Conservation (phyloP, 176 grass and related monocot genomes). For the Cymbopogon citratus region DNA sequence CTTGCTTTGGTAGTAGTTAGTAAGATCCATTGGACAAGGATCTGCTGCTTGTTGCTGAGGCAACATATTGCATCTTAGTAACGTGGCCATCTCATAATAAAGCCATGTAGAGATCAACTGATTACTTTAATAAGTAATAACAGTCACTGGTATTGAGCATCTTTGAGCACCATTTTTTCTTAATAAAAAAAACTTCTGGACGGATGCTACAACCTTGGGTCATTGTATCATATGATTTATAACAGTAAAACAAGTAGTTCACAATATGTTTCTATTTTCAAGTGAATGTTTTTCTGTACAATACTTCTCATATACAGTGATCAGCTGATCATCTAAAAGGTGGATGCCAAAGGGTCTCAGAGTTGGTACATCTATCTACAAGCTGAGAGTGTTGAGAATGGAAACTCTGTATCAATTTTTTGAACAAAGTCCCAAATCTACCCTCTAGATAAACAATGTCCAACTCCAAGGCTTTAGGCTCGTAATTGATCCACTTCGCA, state of each 20-base stretch:
- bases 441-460: constrained; percentile 19
- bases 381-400: constrained; percentile 30
- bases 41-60: neutral
- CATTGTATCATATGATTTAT: neutral
- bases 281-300: neutral
- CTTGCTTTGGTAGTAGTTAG: neutral
- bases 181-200: too few species aligned
- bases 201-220: neutral
- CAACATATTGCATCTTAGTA: constrained; percentile 20
- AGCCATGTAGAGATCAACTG: neutral
- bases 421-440: constrained; percentile 25
- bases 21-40: constrained; percentile 18
- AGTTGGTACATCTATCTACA: constrained; percentile 5
- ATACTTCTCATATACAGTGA: constrained; percentile 9
- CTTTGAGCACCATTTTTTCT: neutral
- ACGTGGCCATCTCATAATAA: neutral
- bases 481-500: neutral
- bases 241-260: neutral
- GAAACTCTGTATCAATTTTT: constrained; percentile 24
- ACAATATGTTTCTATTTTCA: constrained; percentile 2
- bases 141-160: neutral
- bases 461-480: neutral
- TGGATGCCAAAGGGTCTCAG: neutral
- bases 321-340: constrained; percentile 6
- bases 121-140: neutral